A percentile compares a stretch with the other conserved stretches of the same genome.
Evolutionary conservation across 2,329 filamentous ascomycete genomes (phyloP).

Genomic region (Paradendryphiella salina): DNA sequence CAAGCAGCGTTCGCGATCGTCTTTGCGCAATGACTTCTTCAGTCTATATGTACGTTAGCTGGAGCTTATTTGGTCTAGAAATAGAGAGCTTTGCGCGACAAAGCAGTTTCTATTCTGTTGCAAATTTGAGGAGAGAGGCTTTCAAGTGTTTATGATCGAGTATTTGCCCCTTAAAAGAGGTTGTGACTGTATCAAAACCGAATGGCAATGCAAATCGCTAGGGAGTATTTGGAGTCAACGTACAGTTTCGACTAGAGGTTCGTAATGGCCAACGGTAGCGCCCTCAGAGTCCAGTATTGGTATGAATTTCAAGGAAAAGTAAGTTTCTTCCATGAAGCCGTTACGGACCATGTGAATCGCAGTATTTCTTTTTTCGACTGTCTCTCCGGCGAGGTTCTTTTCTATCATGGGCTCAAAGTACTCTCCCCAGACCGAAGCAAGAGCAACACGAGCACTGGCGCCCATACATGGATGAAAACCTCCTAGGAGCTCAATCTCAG

Average conservation of each 20-base stretch:
- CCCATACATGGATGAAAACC: constrained; percentile 60
- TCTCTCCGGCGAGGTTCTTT: constrained; percentile 28
- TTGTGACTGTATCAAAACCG: too few relatives aligned
- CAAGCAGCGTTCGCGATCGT: constrained; percentile 17
- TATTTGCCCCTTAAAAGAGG: neutral
- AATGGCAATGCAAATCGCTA: too few relatives aligned
- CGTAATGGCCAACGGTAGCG: constrained; percentile 71
- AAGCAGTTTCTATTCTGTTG: neutral
- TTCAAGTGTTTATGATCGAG: too few relatives aligned
- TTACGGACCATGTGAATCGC: constrained; percentile 69
- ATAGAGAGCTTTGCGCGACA: too few relatives aligned
- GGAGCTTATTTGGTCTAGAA: too few relatives aligned
- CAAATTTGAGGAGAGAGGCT: neutral
- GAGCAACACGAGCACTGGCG: constrained; percentile 63
- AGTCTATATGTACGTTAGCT: constrained; percentile 15
- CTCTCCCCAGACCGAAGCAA: constrained; percentile 65
- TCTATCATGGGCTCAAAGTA: constrained; percentile 31
- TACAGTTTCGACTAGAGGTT: constrained; percentile 77
- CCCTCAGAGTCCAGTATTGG: constrained; percentile 72
- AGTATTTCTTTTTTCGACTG: constrained; percentile 61
- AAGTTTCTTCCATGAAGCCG: constrained; percentile 73
- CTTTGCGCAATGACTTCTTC: constrained; percentile 13
- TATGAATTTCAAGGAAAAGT: constrained; percentile 77
- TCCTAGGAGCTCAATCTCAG: constrained; percentile 38
- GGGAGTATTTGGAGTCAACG: constrained; percentile 11